Conservation (phyloP, 1,284 basidiomycete species). For the Pisolithus thermaeus region DNA sequence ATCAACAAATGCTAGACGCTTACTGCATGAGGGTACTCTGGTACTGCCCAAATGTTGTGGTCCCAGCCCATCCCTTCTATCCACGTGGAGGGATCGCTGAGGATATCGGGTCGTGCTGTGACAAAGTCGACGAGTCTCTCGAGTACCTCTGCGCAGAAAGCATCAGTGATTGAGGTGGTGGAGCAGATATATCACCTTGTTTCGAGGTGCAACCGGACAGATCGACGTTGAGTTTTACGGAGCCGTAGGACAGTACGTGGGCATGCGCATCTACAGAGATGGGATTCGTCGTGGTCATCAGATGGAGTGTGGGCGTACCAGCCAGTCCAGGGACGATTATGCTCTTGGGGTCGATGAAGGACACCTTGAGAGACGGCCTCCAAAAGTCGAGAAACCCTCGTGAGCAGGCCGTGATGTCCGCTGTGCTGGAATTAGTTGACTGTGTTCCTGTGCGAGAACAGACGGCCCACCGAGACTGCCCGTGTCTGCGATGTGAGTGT, state of each 20-base stretch:
- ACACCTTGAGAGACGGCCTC: conserved; percentile 31
- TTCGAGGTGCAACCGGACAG: conserved; percentile 57
- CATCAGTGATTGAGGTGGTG: not conserved
- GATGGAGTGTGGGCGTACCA: conserved; percentile 35
- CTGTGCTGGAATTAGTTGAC: conserved; percentile 6
- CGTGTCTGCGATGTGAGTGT: conserved; percentile 47
- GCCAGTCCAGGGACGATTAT: conserved; percentile 67
- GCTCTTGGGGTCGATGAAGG: conserved; percentile 38
- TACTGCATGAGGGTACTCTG: conserved; percentile 76
- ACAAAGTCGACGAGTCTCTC: conserved; percentile 61
- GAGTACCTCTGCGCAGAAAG: conserved; percentile 47
- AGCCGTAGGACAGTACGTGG: conserved; percentile 65
- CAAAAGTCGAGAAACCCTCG: conserved; percentile 8
- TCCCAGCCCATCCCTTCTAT: conserved; percentile 91
- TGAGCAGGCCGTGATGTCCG: conserved; percentile 19
- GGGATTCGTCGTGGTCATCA: not conserved
- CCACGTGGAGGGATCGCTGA: conserved; percentile 55
- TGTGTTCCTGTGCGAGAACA: not conserved
- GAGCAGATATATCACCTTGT: conserved; percentile 35
- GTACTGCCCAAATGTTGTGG: conserved; percentile 71
- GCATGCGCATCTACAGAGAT: conserved; percentile 67
- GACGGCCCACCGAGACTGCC: conserved; percentile 48
- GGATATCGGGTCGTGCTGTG: conserved; percentile 47
- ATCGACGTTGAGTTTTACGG: conserved; percentile 58
- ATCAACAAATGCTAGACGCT: conserved; percentile 16